Evolutionary conservation across 2,329 filamentous ascomycete genomes (phyloP).

Genomic region (Diaporthe humulicola): DNA sequence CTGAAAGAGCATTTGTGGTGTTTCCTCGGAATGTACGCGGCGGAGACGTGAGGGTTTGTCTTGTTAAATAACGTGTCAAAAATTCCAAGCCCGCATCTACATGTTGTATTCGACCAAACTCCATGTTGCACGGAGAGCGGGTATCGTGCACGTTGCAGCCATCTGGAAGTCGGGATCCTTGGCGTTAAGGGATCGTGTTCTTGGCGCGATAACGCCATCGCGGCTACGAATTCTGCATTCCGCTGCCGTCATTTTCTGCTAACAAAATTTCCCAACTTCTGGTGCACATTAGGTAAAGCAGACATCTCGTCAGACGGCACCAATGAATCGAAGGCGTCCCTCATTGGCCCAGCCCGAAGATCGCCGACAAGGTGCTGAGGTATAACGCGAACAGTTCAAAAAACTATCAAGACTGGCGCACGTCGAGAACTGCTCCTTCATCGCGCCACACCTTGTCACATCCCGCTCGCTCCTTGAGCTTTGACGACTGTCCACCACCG

Average conservation of each 20-base stretch:
- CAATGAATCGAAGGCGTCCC: conserved; percentile 8
- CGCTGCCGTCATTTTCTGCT: conserved; percentile 6
- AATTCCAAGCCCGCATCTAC: not conserved
- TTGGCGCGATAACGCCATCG: conserved; percentile 39
- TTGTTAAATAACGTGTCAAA: not conserved
- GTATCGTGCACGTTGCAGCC: not conserved
- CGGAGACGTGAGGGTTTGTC: not conserved
- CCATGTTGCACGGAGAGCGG: not conserved
- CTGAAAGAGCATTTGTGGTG: not conserved
- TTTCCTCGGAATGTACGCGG: not conserved
- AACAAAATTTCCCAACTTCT: not conserved
- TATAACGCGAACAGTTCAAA: not conserved
- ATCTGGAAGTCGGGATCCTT: not conserved
- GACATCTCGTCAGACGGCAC: not conserved
- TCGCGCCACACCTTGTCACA: not conserved
- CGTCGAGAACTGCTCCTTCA: not conserved
- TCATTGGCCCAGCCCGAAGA: not conserved
- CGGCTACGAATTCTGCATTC: conserved; percentile 21
- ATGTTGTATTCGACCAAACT: too few species aligned
- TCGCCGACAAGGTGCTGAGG: not conserved
- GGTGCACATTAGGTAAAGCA: conserved; percentile 18
- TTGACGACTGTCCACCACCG: not conserved
- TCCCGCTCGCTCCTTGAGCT: not conserved
- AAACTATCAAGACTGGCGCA: not conserved
- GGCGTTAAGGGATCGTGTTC: not conserved